Conservation (phyloP, 2,329 filamentous ascomycete genomes). For the Xylariaceae sp. region DNA sequence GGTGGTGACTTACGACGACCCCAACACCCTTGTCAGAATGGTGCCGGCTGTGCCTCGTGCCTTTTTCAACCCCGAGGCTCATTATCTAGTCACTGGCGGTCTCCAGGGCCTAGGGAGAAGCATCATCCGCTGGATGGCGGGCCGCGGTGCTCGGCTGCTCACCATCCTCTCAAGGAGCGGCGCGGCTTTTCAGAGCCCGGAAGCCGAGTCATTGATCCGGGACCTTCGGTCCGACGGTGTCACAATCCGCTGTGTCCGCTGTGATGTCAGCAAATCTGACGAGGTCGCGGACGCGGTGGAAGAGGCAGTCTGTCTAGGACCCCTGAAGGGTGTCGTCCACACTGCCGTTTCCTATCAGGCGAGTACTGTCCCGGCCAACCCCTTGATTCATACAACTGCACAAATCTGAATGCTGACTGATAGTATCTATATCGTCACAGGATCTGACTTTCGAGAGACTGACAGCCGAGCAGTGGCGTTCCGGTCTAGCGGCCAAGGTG, state of each 20-base stretch:
- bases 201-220: conserved; percentile 4
- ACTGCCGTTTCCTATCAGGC: too few species aligned
- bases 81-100: conserved; percentile 16
- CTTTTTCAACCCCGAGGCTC: conserved; percentile 13
- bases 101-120: conserved; percentile 10
- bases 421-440: conserved; percentile 5
- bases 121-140: conserved; percentile 15
- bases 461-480: conserved; percentile 1
- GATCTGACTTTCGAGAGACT: conserved; percentile 14
- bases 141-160: conserved; percentile 15
- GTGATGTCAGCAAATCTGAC: conserved; percentile 10
- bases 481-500: conserved; percentile 25
- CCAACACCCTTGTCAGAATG: conserved; percentile 5
- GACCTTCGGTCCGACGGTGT: conserved; percentile 11
- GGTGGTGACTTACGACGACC: conserved; percentile 10
- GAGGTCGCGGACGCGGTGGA: conserved; percentile 11
- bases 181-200: background rate
- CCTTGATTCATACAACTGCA: too few species aligned
- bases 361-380: too few species aligned
- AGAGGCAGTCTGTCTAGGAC: background rate
- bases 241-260: conserved; percentile 7
- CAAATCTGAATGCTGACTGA: conserved; percentile 28
- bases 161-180: conserved; percentile 11
- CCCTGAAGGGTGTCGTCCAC: conserved; percentile 22
- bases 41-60: background rate